Evolutionary conservation across 2,329 filamentous ascomycete genomes (phyloP), one percentile per base, ranked within the genome.

Genomic region (Daldinia sp.): DNA sequence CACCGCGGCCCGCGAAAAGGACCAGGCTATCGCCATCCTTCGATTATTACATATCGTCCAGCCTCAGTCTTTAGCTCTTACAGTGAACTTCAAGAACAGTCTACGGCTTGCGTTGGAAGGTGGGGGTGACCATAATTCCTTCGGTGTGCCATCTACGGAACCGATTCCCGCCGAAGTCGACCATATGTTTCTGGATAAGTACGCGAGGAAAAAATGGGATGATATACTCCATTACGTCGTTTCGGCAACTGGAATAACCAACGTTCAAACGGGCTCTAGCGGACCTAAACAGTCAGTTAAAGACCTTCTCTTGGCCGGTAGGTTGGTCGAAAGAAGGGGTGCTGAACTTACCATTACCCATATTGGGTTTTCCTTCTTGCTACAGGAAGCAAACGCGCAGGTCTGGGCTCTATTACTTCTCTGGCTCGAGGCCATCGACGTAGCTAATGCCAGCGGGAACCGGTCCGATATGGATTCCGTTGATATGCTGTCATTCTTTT

Each of bases 211-310:
- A 74, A 94, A 97, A 77, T 99, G 96, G 94, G 97, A 99, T 80
- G 92, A 93, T 28, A 97, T 99, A 30, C 81, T 99, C 54, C 96
- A 98, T 79, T 99, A 94, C 77, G 94, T 99, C 78, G 96, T 99
- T 20, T 92, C 91, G 65, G 91, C 89, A 68, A 90, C 92, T 7
- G 89, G 88, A 1, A 82, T 82, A 50, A 79, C 84, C 55, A 81
- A 82, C 15, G 81, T 62, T 18, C 67, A 70, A 1, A 69, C 67
- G 10, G 78, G 79, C n/a, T 77, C 79, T 5, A 79, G 81, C 63
- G 86, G 86, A 0, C 89, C 92, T 33, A 93, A 92, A 78, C 87
- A 88, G 74, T 92, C 92, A 15, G 97, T 98, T 33, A 97, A 95
- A 80, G 89, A 92, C 71, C 86, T 99, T 46, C 86, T 99, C 54